Base-by-base conservation (phyloP, 805 yeast species). In the Wickerhamomyces subpelliculosus region DNA sequence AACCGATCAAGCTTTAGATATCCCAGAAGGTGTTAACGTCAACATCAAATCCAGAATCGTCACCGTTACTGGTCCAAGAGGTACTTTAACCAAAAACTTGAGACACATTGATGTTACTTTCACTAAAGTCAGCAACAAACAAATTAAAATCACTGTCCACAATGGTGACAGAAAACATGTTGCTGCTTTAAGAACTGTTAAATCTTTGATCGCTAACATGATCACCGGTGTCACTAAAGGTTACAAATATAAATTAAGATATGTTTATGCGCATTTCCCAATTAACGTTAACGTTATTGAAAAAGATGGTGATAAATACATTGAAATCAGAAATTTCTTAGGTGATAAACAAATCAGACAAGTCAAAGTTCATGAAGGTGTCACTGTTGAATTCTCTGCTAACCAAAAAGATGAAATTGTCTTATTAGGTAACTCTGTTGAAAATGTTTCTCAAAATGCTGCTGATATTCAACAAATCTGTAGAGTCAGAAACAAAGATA, bases 221-320 rank as follows among this genome's bases (percentile, higher is more conserved):
- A 70, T 93, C 73, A 85, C 84, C 57, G 99, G 99, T 84, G 98
- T 93, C 67, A 93, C 98, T 69, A 81, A 81, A 78, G 98, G 97
- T 73, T 90, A 74, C 95, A 81, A 85, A 75, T 93, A 93, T 93
- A 93, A 93, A 85, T 84, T 93, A 97, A 88, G 97, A 80, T 89
- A 87, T 72, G 98, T 93, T 52, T 94, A 90, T 68, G 99, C 98
- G 82, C 98, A 93, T 86, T 93, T 93, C 96, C 99, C 98, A 70
- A 93, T 94, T 75, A 93, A 93, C 75, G 96, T 93, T 57, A 90
- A 89, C 78, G 70, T 88, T 56, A 67, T 84, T 65, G 86, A 84
- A 54, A 73, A 76, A 61, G 90, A 90, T 43, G 86, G 84, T 57
- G 59, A 66, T 38, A 70, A 75, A 51, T 78, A 62, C 62, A 84